Evolutionary conservation across 148 eudicot genomes (phyloP).

Genomic region (Mesembryanthemum crystallinum): DNA sequence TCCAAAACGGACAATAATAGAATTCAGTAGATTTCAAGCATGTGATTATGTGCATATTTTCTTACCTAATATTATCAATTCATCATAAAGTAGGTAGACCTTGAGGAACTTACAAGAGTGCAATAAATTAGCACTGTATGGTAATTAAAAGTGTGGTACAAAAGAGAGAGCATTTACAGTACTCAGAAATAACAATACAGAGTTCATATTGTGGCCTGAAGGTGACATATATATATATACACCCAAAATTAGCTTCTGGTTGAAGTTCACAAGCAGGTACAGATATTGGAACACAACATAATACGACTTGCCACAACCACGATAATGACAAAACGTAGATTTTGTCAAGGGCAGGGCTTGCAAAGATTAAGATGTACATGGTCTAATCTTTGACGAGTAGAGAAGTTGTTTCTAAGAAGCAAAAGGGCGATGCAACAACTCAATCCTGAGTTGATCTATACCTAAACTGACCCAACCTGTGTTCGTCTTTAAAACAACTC

Average conservation of each 20-base stretch:
- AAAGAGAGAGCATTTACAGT: not conserved
- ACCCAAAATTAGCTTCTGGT: not conserved
- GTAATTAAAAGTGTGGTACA: not conserved
- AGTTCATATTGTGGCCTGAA: not conserved
- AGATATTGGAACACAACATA: too few species aligned
- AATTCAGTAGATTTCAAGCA: conserved; percentile 21
- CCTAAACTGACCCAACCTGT: too few species aligned
- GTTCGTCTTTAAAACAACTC: not conserved
- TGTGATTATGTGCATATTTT: conserved; percentile 27
- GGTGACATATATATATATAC: not conserved
- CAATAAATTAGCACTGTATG: too few species aligned
- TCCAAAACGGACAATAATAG: conserved; percentile 13
- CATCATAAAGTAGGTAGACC: conserved; percentile 2
- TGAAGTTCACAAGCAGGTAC: not conserved
- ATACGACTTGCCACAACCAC: too few species aligned
- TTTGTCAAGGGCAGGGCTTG: too few species aligned
- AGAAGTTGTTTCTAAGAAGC: too few species aligned
- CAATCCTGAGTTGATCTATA: too few species aligned
- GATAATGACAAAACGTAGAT: too few species aligned
- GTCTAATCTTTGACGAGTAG: too few species aligned
- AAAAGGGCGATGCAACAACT: too few species aligned
- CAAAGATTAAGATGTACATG: too few species aligned
- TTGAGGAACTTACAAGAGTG: not conserved
- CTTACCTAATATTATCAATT: conserved; percentile 17
- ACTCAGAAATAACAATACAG: not conserved